Base-by-base conservation (phyloP, 345 rosid species). In the Camelina neglecta region DNA sequence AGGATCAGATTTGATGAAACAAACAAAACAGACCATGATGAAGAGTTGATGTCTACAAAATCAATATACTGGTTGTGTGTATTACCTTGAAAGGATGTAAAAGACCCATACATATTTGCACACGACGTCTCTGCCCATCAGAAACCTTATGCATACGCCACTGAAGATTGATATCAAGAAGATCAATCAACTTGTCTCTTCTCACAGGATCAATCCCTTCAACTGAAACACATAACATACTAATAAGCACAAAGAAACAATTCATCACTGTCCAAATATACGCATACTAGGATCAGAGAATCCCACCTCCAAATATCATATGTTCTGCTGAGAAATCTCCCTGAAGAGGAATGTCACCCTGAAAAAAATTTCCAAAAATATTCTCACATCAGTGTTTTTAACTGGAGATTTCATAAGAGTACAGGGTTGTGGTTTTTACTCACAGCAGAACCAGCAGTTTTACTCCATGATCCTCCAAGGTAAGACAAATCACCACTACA, bases 121-220 rank as follows among this genome's bases (percentile, higher is more conserved):
- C 99, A 23, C 99, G 87, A 9, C 99, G 96, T 8, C 93, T 86
- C 77, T 95, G 99, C 13, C 99, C 99, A 79, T 95, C 99, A 62
- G 99, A 95, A 29, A 90, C 99, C 79, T 95, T 95, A 73, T 95
- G 99, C 99, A 92, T 95, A 75, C 97, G 91, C 99, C 99, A 92
- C 65, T 85, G 86, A 51, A 95, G 81, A 79, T 92, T 92, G 35
- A 95, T 92, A 72, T 92, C 99, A 78, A 95, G 99, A 76, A 95
- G 89, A 53, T 92, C 97, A 79, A 92, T 92, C 78, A 95, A 77
- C 77, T 75, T 88, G 9, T 88, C 96, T 82, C 97, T 92, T 87
- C 99, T 86, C 44, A 21, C 81, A 49, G 96, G 91, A 88, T 92
- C 96, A 73, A 87, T 70, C 33, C 93, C 99, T 84, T 95, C 97